A percentile compares a stretch with the other conserved stretches of the same genome.
phyloP scores from a whole-genome alignment of 495 filamentous ascomycete species.

The Podospora comata region DNA sequence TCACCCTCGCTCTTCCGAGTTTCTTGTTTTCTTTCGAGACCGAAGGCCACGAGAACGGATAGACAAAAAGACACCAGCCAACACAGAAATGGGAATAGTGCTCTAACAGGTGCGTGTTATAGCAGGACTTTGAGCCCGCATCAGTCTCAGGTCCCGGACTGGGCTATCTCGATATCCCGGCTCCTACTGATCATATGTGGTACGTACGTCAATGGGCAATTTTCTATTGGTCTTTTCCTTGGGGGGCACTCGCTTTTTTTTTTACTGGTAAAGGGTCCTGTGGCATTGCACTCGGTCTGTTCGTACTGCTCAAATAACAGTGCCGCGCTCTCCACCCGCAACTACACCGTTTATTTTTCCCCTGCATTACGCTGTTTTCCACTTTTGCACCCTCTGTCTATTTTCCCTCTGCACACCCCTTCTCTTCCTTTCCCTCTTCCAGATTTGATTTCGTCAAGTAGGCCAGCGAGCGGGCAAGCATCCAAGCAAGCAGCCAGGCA shows the following conservation, averaged over 20 bases:
- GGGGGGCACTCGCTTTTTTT: background rate
- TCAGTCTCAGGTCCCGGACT: constrained; percentile 46
- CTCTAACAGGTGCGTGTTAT: constrained; percentile 29
- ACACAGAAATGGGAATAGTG: constrained; percentile 27
- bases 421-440: background rate
- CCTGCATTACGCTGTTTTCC: constrained; percentile 29
- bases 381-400: constrained; percentile 7
- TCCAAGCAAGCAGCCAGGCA: background rate
- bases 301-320: constrained; percentile 19
- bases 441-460: background rate
- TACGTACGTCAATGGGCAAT: constrained; percentile 31
- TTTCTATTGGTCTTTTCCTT: constrained; percentile 17
- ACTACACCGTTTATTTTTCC: constrained; percentile 28
- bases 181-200: constrained; percentile 47
- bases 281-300: background rate
- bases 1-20: constrained; percentile 1
- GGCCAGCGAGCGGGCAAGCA: background rate
- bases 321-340: constrained; percentile 18
- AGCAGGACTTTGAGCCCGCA: constrained; percentile 51
- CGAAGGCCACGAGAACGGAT: constrained; percentile 7
- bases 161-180: constrained; percentile 44
- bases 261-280: background rate
- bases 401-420: constrained; percentile 8
- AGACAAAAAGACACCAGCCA: constrained; percentile 23
- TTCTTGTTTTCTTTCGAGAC: background rate